Base-by-base conservation (phyloP, 1,139 yeast genomes). In the Zygoascus hellenicus region DNA sequence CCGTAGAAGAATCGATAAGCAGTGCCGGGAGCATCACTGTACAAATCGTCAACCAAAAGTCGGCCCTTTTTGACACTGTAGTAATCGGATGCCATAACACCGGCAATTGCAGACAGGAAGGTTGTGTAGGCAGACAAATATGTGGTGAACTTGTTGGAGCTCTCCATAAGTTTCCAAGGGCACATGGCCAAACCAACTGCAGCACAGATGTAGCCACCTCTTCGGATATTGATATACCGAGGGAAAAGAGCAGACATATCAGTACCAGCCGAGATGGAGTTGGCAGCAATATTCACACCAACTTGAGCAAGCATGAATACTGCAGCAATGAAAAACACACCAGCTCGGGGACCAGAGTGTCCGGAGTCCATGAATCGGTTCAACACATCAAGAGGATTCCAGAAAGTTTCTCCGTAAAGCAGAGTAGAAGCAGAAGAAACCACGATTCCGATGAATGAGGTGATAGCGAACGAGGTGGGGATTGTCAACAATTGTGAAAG, bases 271-370 rank as follows among this genome's bases (percentile, higher is more conserved):
- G 95, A 81, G 47, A 89, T 71, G 3, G 95, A 83, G 67, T 89
- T 89, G 11, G 96, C 96, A 34, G 94, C 80, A 54, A 89, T 84
- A 62, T 89, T 89, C n/a, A 95, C 84, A 63, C 96, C 96, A 54
- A 87, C 70, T 67, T 88, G 96, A 14, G 96, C 95, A 51, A 88
- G 66, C 1, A 88, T 84, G 68, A 88, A 85, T 1, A 87, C 88
- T 40, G 80, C 69, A 4, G 89, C 76, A 55, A 88, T 81, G 53
- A 89, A 73, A 65, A 89, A 89, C 1, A 83, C 95, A 55, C 96
- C 97, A 16, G 90, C 95, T 60, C 95, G 75, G 46, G 89, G 84
- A 58, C 85, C 95, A 50, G 72, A 71, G 46, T 77, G 75, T 58
- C 75, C 72, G 50, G 76, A 72, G 49, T 81, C 77, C 56, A 88